phyloP scores from a whole-genome alignment of 768 basidiomycete genomes.

The Phaeotremella fagi region DNA sequence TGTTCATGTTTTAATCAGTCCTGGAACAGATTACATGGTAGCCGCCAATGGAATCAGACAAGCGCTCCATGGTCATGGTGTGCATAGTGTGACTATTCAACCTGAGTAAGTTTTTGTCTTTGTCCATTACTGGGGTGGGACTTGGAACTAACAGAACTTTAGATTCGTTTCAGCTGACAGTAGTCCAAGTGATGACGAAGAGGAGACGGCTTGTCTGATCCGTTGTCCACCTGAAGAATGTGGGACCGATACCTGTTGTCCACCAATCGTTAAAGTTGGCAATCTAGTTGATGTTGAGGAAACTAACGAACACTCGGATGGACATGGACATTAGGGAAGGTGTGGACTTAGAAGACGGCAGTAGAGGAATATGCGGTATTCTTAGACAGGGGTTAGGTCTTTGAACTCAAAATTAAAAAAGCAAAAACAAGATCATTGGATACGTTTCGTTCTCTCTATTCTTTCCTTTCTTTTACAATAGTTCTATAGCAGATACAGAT shows the following conservation, averaged over 20 bases:
- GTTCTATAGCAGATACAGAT: no score
- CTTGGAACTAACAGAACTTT: background rate
- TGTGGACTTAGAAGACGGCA: no score
- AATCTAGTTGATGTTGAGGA: constrained; percentile 42
- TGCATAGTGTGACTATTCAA: constrained; percentile 92
- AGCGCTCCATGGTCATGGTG: constrained; percentile 80
- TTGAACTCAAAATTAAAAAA: no score
- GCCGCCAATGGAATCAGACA: constrained; percentile 77
- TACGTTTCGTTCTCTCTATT: no score
- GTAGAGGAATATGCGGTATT: no score
- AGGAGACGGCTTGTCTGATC: constrained; percentile 45
- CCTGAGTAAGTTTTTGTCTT: constrained; percentile 57
- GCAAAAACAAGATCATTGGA: no score
- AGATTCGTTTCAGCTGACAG: background rate
- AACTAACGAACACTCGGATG: constrained; percentile 13
- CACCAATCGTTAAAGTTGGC: constrained; percentile 18
- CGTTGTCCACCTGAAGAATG: constrained; percentile 46
- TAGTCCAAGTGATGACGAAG: background rate
- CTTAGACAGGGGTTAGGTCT: no score
- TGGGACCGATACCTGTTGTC: constrained; percentile 45
- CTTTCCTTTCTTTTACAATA: no score
- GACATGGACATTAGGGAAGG: no score
- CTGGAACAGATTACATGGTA: constrained; percentile 83
- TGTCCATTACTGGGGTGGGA: background rate
- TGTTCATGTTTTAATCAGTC: constrained; percentile 83